Evolutionary conservation across 352 stramenopile genomes (phyloP).

Genomic region (Globisporangium spiculum): DNA sequence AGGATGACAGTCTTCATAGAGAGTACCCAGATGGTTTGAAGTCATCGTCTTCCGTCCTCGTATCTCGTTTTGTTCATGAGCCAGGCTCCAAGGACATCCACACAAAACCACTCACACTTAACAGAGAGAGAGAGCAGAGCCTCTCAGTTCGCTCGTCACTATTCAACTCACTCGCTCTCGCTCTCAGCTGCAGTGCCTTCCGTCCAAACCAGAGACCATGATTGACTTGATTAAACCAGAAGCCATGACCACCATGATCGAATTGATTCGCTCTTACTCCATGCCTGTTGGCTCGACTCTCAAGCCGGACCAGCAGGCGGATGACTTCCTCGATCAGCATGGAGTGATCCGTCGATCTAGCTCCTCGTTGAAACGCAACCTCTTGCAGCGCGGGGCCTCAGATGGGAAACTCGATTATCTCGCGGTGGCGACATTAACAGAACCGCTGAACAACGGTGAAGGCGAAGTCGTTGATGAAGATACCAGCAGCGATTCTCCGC

Average conservation of each 20-base stretch:
- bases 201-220: conserved; percentile 3
- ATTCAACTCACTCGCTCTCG: neutral
- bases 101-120: neutral
- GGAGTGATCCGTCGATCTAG: conserved; percentile 40
- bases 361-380: conserved; percentile 22
- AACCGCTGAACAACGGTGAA: neutral
- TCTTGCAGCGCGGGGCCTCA: conserved; percentile 29
- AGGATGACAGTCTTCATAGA: neutral
- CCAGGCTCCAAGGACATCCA: neutral
- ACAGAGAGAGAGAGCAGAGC: neutral
- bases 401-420: conserved; percentile 23
- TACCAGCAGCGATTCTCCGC: neutral
- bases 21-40: neutral
- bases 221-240: conserved; percentile 3
- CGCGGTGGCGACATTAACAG: neutral
- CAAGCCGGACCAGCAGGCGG: conserved; percentile 20
- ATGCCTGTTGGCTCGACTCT: conserved; percentile 18
- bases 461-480: neutral
- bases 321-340: conserved; percentile 43
- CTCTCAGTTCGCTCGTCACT: neutral
- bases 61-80: neutral
- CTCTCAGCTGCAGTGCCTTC: neutral
- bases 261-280: conserved; percentile 11
- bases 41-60: conserved; percentile 5
- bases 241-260: too few relatives aligned